Evolutionary conservation across 2,329 filamentous ascomycete species (phyloP), one percentile per base, ranked within the genome.

Genomic region (Ascochyta fabae): DNA sequence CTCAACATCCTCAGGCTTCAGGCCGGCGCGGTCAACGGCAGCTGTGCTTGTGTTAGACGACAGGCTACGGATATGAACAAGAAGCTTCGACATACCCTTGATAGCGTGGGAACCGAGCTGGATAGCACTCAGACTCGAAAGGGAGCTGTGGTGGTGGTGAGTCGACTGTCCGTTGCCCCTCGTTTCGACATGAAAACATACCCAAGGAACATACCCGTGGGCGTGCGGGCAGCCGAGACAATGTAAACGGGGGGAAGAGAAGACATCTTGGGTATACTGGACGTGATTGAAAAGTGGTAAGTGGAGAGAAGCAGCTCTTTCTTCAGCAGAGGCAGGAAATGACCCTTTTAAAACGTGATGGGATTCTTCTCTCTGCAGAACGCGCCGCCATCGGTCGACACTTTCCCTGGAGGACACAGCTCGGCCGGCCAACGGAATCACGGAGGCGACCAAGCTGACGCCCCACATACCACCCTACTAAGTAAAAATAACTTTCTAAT

Each of bases 181-280:
- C 65, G 36, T 36, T 50, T 35, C 29, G 35, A 48, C 23, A 39
- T 12, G 41, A 53, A 53, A 62, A 72, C 84, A 77, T 79, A 96
- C 92, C 95, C 95, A 72, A 96, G 86, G 81, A 99, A 99, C 65
- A 91, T 93, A 71, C 95, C 95, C 64, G 96, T 84, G 48, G 95
- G 95, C 64, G 95, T 99, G 79, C 93, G 87, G 72, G 87, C 91
- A 63, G 88, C 89, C 56, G 95, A 95, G 74, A 97, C 92, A 73
- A 99, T 97, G 82, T 99, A 99, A 65, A 99, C 94, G 56, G 92
- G 85, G 65, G 92, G 89, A 62, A 93, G 85, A 67, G 86, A 86
- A 75, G 91, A 84, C 91, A 96, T 96, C 58, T 69, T 86, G 79
- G 55, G 46, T 62, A 58, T 61, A 51, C 56, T 59, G 41, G 19